These are phyloP conservation scores for Xylaria sp. DNA, from an alignment of 2,329 filamentous ascomycete genomes.

Conservation along the genomic window DNA sequence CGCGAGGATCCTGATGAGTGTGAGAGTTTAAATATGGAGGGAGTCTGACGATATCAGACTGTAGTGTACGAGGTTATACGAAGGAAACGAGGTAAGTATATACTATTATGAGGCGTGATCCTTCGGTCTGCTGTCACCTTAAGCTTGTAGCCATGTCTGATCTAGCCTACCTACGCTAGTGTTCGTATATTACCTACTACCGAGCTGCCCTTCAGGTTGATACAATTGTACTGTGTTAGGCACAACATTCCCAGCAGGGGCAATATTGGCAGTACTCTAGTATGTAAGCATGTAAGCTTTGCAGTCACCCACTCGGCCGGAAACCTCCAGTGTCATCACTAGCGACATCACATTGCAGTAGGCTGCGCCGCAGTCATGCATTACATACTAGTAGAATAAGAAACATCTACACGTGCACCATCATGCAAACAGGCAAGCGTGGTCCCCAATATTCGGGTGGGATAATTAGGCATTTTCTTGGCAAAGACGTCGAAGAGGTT, in stretches of 20 bases:
- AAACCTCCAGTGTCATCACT: not conserved
- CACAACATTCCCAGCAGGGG: not conserved
- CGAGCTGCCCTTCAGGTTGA: not conserved
- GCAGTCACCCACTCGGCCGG: not conserved
- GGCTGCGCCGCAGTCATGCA: constrained; percentile 25
- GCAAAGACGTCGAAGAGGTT: not conserved
- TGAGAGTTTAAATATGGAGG: not conserved
- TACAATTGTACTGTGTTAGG: not conserved
- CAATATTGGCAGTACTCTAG: not conserved
- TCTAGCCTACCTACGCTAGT: not conserved
- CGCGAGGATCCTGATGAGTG: constrained; percentile 2
- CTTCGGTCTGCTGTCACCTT: constrained; percentile 1
- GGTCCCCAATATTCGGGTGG: constrained; percentile 28
- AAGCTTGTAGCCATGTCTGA: not conserved
- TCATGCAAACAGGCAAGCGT: constrained; percentile 3
- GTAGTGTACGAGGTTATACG: not conserved
- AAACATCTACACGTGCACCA: constrained; percentile 7
- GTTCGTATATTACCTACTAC: not conserved
- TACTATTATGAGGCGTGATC: constrained; percentile 5
- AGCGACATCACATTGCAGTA: not conserved
- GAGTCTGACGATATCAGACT: not conserved
- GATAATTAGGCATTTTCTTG: constrained; percentile 18
- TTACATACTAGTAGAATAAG: not conserved
- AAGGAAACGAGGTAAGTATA: not conserved
- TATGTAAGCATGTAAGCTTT: not conserved